These are phyloP conservation scores for Ophiostoma populinum DNA, from an alignment of 2,329 filamentous ascomycete species.

Conservation along the genomic window DNA sequence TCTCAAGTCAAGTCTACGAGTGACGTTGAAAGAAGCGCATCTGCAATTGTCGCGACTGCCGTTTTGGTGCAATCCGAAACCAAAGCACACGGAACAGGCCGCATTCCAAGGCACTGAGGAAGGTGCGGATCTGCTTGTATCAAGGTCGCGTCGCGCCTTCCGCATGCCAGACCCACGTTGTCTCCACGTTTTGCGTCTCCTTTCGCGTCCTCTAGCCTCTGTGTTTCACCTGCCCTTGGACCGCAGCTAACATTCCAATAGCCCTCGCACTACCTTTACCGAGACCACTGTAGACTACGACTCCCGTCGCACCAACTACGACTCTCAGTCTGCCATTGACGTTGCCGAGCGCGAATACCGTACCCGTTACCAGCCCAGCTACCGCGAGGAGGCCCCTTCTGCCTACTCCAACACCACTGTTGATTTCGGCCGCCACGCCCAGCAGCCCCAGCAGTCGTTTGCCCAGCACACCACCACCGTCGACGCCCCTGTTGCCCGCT, in stretches of 20 bases:
- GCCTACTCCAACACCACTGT: constrained; percentile 20
- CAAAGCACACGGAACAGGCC: constrained; percentile 3
- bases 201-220: too few species aligned
- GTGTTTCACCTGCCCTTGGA: too few species aligned
- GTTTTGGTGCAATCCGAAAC: constrained; percentile 1
- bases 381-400: constrained; percentile 23
- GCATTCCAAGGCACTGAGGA: constrained; percentile 7
- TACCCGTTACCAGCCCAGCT: constrained; percentile 35
- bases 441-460: constrained; percentile 23
- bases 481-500: constrained; percentile 21
- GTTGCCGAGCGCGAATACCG: constrained; percentile 50
- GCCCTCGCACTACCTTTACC: constrained; percentile 30
- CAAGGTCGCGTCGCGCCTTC: background rate
- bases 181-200: background rate
- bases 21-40: constrained; percentile 1
- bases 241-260: constrained; percentile 12
- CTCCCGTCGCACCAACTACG: constrained; percentile 28
- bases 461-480: constrained; percentile 40
- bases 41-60: background rate
- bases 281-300: constrained; percentile 52
- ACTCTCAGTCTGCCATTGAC: constrained; percentile 41
- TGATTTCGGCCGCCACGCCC: constrained; percentile 17
- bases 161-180: background rate
- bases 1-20: background rate
- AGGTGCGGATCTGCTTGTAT: background rate